Evolutionary conservation across 148 eudicot genomes (phyloP).

Genomic region (Silene latifolia): DNA sequence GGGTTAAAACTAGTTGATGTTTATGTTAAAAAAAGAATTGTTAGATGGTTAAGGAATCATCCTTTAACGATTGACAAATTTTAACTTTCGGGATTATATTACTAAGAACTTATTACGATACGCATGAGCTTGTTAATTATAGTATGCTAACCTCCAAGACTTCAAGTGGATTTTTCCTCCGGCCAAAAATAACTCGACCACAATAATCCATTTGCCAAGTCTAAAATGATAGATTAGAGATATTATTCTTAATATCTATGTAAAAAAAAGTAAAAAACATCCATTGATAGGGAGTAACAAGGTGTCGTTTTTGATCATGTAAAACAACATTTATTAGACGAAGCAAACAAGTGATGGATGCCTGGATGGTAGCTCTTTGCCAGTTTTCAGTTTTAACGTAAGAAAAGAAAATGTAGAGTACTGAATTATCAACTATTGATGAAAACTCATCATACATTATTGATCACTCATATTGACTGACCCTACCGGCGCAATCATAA

Average conservation of each 20-base stretch:
- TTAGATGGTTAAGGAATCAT: background rate
- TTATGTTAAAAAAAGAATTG: background rate
- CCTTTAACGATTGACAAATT: background rate
- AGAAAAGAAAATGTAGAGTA: background rate
- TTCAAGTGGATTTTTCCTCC: no score
- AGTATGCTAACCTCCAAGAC: no score
- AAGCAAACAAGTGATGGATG: constrained; percentile 11
- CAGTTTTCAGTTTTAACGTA: constrained; percentile 5
- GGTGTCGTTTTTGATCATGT: background rate
- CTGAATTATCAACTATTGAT: background rate
- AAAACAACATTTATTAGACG: background rate
- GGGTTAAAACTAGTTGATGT: no score
- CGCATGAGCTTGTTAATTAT: no score
- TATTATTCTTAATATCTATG: no score
- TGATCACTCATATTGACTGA: background rate
- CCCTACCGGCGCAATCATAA: background rate
- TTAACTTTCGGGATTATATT: no score
- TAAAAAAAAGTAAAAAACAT: no score
- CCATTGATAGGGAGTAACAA: background rate
- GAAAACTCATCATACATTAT: background rate
- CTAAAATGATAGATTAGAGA: no score
- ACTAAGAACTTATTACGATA: no score
- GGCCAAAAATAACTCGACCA: no score
- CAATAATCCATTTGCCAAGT: no score
- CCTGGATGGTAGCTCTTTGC: no score